Evolutionary conservation across 768 basidiomycete species (phyloP).

Genomic region (Termitomyces sp.): DNA sequence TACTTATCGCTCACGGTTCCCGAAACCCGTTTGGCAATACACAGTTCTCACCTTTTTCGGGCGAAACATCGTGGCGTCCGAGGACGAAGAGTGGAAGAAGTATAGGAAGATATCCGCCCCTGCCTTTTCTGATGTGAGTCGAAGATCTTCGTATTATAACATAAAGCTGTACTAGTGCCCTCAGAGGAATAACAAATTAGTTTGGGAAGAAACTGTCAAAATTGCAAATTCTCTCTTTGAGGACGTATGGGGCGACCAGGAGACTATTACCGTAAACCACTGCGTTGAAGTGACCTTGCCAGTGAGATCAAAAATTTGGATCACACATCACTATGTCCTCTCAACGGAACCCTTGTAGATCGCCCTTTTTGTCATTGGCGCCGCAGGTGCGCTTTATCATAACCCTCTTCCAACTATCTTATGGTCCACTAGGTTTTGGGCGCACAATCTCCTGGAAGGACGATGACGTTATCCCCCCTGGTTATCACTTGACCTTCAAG

Average conservation of each 20-base stretch:
- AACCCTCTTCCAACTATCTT: background rate
- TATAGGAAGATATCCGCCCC: slow-evolving; percentile 60
- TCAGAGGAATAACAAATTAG: slow-evolving; percentile 43
- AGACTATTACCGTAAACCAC: slow-evolving; percentile 39
- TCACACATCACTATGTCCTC: background rate
- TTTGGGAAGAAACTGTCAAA: slow-evolving; percentile 43
- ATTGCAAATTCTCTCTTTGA: slow-evolving; percentile 40
- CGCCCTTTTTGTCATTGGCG: slow-evolving; percentile 52
- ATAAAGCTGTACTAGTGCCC: background rate
- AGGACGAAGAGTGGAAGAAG: slow-evolving; percentile 63
- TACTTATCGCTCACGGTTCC: slow-evolving; percentile 45
- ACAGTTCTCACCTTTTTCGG: slow-evolving; percentile 46
- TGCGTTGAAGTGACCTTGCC: slow-evolving; percentile 50
- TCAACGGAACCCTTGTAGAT: slow-evolving; percentile 31
- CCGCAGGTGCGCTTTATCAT: slow-evolving; percentile 36
- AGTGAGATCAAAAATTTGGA: slow-evolving; percentile 25
- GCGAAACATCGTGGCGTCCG: slow-evolving; percentile 59
- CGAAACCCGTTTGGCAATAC: slow-evolving; percentile 52
- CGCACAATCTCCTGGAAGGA: slow-evolving; percentile 46
- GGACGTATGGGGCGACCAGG: slow-evolving; percentile 43
- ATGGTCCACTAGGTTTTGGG: slow-evolving; percentile 42
- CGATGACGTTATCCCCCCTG: slow-evolving; percentile 29
- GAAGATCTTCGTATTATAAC: background rate
- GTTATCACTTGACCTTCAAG: slow-evolving; percentile 47
- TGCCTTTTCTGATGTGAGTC: slow-evolving; percentile 57